A percentile compares a stretch with the other conserved stretches of the same genome.
phyloP scores from a whole-genome alignment of 495 filamentous ascomycete genomes.

The Tuber aestivum region DNA sequence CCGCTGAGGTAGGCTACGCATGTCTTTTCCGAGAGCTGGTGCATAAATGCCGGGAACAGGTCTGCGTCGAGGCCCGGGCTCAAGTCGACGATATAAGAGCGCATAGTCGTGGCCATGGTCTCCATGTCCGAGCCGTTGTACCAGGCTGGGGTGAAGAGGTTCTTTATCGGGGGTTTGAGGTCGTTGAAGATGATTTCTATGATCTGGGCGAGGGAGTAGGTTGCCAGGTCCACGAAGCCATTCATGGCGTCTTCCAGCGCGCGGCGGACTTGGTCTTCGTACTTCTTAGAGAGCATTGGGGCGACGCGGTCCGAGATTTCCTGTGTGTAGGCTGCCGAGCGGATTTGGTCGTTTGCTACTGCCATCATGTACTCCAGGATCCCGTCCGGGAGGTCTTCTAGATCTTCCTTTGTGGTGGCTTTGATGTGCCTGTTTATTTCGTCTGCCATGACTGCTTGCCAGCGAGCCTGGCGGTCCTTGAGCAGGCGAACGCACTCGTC shows the following conservation, averaged over 20 bases:
- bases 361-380: slow-evolving; percentile 81
- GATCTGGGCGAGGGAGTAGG: slow-evolving; percentile 81
- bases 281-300: slow-evolving; percentile 69
- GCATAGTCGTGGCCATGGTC: slow-evolving; percentile 83
- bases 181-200: slow-evolving; percentile 79
- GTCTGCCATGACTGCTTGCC: slow-evolving; percentile 83
- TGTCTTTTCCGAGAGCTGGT: slow-evolving; percentile 85
- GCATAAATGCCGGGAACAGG: slow-evolving; percentile 55
- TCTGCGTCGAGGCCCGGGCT: slow-evolving; percentile 78
- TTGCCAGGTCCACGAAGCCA: slow-evolving; percentile 88
- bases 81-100: slow-evolving; percentile 86
- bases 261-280: slow-evolving; percentile 60
- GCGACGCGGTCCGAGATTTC: slow-evolving; percentile 78
- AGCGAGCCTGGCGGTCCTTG: slow-evolving; percentile 68
- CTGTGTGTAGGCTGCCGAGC: slow-evolving; percentile 52
- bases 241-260: slow-evolving; percentile 67
- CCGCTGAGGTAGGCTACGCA: slow-evolving; percentile 77
- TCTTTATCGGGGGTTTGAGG: slow-evolving; percentile 69
- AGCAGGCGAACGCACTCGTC: slow-evolving; percentile 89
- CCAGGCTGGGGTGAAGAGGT: slow-evolving; percentile 89
- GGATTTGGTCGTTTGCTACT: slow-evolving; percentile 98
- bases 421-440: slow-evolving; percentile 66
- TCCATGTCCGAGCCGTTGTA: slow-evolving; percentile 75
- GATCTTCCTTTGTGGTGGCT: slow-evolving; percentile 53
- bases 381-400: slow-evolving; percentile 42